Percentiles rank a stretch among this genome's conserved stretches.
Evolutionary conservation across 1,284 basidiomycete species (phyloP).

Genomic region (Wallemia ichthyophaga): DNA sequence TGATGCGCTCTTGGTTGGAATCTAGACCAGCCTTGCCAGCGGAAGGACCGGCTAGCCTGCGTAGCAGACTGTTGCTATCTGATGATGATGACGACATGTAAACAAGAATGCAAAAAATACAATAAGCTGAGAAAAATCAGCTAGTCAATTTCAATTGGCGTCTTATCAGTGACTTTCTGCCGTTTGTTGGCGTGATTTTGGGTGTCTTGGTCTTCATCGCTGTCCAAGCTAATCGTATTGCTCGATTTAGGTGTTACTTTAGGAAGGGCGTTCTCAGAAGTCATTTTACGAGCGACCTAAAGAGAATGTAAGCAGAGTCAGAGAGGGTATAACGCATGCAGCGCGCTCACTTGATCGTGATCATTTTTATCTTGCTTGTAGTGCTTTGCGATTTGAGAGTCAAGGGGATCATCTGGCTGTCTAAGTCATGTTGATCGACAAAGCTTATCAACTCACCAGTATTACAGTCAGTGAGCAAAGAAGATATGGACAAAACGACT

Average conservation of each 20-base stretch:
- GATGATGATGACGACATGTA: neutral
- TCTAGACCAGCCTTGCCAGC: neutral
- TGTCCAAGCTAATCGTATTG: neutral
- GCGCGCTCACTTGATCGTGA: neutral
- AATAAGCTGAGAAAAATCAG: neutral
- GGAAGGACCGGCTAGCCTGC: neutral
- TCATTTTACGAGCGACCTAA: neutral
- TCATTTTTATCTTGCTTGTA: neutral
- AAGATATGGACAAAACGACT: slow-evolving; percentile 59
- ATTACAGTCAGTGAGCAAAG: slow-evolving; percentile 62
- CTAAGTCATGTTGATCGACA: neutral
- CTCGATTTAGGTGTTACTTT: neutral
- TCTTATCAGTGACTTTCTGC: neutral
- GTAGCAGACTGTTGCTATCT: neutral
- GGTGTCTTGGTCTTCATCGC: neutral
- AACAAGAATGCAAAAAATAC: neutral
- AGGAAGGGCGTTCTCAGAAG: neutral
- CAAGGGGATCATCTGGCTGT: neutral
- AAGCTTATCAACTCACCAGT: slow-evolving; percentile 26
- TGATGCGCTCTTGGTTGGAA: neutral
- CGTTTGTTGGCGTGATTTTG: neutral
- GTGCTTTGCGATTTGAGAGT: neutral
- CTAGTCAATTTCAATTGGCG: neutral
- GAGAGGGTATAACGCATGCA: neutral
- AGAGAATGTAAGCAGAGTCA: neutral